phyloP scores from a whole-genome alignment of 2,329 filamentous ascomycete species.

The Sporothrix curviconia region DNA sequence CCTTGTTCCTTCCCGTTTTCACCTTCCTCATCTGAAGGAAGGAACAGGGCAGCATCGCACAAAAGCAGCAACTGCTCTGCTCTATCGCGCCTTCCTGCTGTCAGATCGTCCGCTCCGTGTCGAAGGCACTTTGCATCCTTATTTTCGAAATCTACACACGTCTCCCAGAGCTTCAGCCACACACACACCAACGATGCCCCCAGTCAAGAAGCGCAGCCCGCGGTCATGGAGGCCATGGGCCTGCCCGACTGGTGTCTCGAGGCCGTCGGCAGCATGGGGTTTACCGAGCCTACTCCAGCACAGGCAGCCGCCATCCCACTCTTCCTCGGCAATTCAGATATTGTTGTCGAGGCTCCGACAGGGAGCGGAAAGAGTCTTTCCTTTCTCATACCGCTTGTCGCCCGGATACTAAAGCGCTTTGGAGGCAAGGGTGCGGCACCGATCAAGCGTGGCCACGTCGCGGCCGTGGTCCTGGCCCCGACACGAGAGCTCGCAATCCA shows the following conservation, averaged over 20 bases:
- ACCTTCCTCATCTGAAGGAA: too few relatives aligned
- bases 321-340: constrained; percentile 84
- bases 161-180: not conserved
- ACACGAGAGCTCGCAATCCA: constrained; percentile 89
- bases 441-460: constrained; percentile 82
- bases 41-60: not conserved
- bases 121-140: too few relatives aligned
- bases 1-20: too few relatives aligned
- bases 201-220: constrained; percentile 35
- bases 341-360: constrained; percentile 71
- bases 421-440: constrained; percentile 39
- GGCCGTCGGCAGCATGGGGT: constrained; percentile 77
- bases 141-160: too few relatives aligned
- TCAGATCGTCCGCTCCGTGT: too few relatives aligned
- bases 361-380: constrained; percentile 86
- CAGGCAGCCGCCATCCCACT: constrained; percentile 86
- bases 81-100: not conserved
- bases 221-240: constrained; percentile 60
- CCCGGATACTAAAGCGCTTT: constrained; percentile 65
- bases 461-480: constrained; percentile 85
- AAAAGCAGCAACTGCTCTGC: not conserved
- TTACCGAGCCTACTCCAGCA: constrained; percentile 68
- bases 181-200: constrained; percentile 22
- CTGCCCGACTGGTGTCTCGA: constrained; percentile 79
- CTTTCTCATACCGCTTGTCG: constrained; percentile 72